A percentile compares a stretch with the other conserved stretches of the same genome.
These are phyloP conservation scores for Margaritispora aquatica DNA, from an alignment of 495 filamentous ascomycete genomes.

Conservation along the genomic window DNA sequence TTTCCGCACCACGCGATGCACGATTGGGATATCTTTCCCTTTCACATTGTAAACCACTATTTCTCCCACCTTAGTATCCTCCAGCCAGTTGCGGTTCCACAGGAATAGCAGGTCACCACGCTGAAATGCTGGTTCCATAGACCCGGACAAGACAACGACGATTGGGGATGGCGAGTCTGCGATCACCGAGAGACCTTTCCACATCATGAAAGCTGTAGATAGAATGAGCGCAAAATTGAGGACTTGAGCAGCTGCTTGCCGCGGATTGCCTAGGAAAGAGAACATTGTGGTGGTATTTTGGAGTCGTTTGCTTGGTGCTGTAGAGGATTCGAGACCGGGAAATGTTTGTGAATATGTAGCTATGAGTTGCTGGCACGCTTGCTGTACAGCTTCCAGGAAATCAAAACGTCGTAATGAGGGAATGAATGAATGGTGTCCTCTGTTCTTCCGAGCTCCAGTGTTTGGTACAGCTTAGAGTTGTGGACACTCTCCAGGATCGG, in stretches of 20 bases:
- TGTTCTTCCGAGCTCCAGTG: constrained; percentile 8
- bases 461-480: constrained; percentile 10
- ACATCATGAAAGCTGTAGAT: constrained; percentile 95
- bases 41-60: constrained; percentile 92
- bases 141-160: constrained; percentile 89
- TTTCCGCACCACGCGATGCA: constrained; percentile 76
- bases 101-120: constrained; percentile 88
- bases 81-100: constrained; percentile 75
- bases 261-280: constrained; percentile 65
- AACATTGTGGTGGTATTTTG: constrained; percentile 49
- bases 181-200: constrained; percentile 88
- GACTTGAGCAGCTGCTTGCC: constrained; percentile 79
- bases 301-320: neutral
- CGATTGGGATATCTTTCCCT: constrained; percentile 91
- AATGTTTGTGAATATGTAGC: too few relatives aligned
- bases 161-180: constrained; percentile 88
- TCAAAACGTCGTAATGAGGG: too few relatives aligned
- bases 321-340: too few relatives aligned
- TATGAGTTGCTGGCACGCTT: too few relatives aligned
- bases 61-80: constrained; percentile 72
- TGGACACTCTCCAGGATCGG: constrained; percentile 15
- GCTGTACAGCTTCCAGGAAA: too few relatives aligned
- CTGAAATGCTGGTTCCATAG: constrained; percentile 97
- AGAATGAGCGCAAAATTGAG: constrained; percentile 95
- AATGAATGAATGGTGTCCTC: neutral